Evolutionary conservation across 1,139 yeast genomes (phyloP).

Genomic region (Suhomyces ambrosiae): DNA sequence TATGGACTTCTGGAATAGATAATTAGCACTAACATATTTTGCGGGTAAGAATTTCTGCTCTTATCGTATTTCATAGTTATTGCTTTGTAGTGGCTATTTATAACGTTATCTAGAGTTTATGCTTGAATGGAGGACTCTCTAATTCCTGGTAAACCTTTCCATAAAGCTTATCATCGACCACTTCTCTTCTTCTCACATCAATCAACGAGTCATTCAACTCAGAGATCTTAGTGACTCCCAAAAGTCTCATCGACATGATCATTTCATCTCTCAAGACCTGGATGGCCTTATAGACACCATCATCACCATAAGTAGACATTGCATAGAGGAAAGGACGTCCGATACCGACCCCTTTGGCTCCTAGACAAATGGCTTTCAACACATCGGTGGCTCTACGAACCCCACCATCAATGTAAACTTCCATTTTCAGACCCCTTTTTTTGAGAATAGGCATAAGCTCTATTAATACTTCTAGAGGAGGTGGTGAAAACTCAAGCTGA

Average conservation of each 20-base stretch:
- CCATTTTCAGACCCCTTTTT: conserved; percentile 47
- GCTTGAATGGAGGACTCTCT: conserved; percentile 35
- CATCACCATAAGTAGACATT: conserved; percentile 71
- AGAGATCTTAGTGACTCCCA: conserved; percentile 71
- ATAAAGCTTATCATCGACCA: conserved; percentile 42
- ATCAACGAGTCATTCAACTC: conserved; percentile 56
- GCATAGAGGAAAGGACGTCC: conserved; percentile 77
- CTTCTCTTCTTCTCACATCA: conserved; percentile 30
- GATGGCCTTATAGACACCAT: conserved; percentile 77
- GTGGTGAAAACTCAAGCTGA: conserved; percentile 66
- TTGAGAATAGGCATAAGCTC: conserved; percentile 61
- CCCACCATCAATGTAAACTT: conserved; percentile 66
- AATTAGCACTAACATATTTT: too few species aligned
- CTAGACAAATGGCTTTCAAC: conserved; percentile 65
- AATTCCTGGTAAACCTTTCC: conserved; percentile 43
- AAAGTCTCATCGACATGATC: conserved; percentile 82
- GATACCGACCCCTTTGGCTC: conserved; percentile 73
- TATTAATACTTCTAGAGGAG: conserved; percentile 68
- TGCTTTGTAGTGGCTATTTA: too few species aligned
- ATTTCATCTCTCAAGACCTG: conserved; percentile 79
- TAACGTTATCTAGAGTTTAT: conserved; percentile 5
- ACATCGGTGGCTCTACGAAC: conserved; percentile 71
- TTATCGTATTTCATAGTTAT: too few species aligned
- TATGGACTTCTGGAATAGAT: too few species aligned
- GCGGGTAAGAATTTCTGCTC: too few species aligned